phyloP scores from a whole-genome alignment of 208 protist genomes.

The Acanthamoeba royreba region DNA sequence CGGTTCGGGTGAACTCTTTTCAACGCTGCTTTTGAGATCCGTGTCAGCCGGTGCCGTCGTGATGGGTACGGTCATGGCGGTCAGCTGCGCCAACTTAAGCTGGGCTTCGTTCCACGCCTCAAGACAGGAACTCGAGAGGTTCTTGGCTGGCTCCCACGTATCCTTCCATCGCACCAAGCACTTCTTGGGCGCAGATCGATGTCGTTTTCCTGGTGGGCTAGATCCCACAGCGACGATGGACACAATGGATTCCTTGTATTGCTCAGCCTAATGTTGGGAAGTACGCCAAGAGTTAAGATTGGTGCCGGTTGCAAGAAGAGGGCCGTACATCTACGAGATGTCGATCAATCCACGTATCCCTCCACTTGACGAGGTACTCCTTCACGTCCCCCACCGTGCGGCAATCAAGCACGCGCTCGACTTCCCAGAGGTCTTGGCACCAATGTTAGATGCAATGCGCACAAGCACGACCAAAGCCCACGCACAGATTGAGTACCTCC shows the following conservation, averaged over 20 bases:
- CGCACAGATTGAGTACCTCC: background rate
- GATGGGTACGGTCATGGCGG: background rate
- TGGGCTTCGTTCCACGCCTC: background rate
- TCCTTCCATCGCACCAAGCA: conserved; percentile 5
- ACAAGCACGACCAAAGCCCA: background rate
- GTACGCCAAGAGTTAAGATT: background rate
- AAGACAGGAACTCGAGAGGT: background rate
- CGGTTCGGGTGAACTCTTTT: no score
- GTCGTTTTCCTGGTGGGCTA: background rate
- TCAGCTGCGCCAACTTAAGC: background rate
- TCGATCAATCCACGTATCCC: background rate
- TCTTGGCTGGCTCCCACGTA: background rate
- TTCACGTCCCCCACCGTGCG: background rate
- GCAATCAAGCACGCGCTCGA: background rate
- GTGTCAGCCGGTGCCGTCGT: background rate
- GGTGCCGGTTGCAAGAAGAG: background rate
- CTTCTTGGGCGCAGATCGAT: background rate
- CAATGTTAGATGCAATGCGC: background rate
- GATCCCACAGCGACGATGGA: background rate
- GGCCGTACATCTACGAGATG: background rate
- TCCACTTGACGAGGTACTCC: background rate
- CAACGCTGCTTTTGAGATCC: no score
- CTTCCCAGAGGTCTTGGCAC: background rate
- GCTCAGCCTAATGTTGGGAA: background rate
- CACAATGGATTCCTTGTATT: background rate